phyloP scores from a whole-genome alignment of 805 yeast species.

The Wickerhamiella shivajii region DNA sequence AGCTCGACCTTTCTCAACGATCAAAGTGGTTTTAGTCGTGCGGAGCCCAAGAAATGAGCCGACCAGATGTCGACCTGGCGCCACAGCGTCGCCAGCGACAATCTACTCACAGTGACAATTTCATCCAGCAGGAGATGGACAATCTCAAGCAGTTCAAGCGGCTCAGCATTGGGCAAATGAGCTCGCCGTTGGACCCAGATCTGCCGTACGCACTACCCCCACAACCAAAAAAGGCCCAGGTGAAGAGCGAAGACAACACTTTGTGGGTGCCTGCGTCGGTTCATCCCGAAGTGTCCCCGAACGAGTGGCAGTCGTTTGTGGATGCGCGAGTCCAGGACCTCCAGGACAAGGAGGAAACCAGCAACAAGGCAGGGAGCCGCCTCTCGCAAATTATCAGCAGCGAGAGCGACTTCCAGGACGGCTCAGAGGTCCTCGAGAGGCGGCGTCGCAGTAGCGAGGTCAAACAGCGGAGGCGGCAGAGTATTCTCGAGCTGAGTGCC shows the following conservation, averaged over 20 bases:
- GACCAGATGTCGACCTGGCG: not conserved
- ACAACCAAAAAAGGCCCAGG: constrained; percentile 1
- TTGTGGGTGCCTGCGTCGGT: constrained; percentile 94
- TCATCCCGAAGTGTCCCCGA: constrained; percentile 93
- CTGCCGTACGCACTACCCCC: constrained; percentile 16
- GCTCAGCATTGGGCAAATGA: constrained; percentile 26
- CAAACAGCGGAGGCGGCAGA: constrained; percentile 15
- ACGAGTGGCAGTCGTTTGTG: constrained; percentile 38
- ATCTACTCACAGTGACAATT: constrained; percentile 1
- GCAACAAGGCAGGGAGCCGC: constrained; percentile 18
- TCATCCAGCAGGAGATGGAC: constrained; percentile 30
- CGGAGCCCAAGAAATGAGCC: not conserved
- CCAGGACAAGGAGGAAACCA: constrained; percentile 8
- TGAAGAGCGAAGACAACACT: constrained; percentile 24
- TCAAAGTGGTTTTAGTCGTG: not conserved
- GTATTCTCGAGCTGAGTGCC: constrained; percentile 32
- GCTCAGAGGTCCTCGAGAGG: constrained; percentile 22
- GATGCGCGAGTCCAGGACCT: constrained; percentile 27
- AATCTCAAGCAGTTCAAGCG: constrained; percentile 29
- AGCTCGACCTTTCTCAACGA: not conserved
- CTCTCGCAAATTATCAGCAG: constrained; percentile 24
- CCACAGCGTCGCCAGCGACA: not conserved
- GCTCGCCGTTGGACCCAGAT: constrained; percentile 28
- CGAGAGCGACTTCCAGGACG: constrained; percentile 23
- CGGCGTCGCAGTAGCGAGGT: constrained; percentile 15